Evolutionary conservation across 345 rosid genomes (phyloP).

Genomic region (Eutrema heterophyllum): DNA sequence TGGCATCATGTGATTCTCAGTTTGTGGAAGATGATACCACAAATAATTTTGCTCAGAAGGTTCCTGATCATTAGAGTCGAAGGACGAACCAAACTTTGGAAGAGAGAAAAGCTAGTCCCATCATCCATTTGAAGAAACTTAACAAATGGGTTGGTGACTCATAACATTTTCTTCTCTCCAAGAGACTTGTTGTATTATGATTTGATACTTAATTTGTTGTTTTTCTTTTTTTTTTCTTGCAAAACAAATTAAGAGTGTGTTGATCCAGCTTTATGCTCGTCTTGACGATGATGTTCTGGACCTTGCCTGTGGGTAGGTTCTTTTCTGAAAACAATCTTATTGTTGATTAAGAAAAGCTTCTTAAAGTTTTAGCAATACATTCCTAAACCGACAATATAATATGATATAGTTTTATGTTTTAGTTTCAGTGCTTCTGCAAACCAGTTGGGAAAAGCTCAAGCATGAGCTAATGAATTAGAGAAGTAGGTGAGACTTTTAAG

Average conservation of each 20-base stretch:
- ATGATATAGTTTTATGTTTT: too few relatives aligned
- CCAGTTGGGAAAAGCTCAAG: too few relatives aligned
- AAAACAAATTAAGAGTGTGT: constrained; percentile 86
- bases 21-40: too few relatives aligned
- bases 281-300: constrained; percentile 91
- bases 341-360: not conserved
- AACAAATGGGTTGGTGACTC: constrained; percentile 73
- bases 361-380: too few relatives aligned
- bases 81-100: too few relatives aligned
- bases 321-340: not conserved
- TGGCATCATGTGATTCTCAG: too few relatives aligned
- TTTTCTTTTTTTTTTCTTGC: not conserved
- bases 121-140: constrained; percentile 90
- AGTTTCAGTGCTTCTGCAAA: too few relatives aligned
- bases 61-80: too few relatives aligned
- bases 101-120: constrained; percentile 50
- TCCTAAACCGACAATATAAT: too few relatives aligned
- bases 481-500: too few relatives aligned
- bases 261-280: constrained; percentile 85
- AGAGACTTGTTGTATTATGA: not conserved
- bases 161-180: not conserved
- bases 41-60: too few relatives aligned
- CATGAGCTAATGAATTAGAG: too few relatives aligned
- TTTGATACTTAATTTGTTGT: not conserved
- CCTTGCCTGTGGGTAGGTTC: constrained; percentile 94